These are phyloP conservation scores for Castanea sativa DNA, from an alignment of 306 rosid genomes.

Conservation along the genomic window DNA sequence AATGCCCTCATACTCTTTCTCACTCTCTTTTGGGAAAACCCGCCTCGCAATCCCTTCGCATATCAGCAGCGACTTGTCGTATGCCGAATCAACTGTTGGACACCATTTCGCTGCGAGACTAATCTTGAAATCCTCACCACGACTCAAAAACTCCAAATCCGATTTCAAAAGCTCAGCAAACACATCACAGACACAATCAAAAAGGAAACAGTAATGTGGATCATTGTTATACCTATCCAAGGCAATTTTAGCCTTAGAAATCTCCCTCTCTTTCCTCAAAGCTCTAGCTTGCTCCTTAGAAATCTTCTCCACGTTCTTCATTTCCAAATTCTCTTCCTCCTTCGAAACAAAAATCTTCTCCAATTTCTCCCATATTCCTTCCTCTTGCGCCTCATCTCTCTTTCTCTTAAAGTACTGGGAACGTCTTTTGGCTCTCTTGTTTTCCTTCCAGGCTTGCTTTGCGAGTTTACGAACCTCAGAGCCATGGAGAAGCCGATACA, in stretches of 20 bases:
- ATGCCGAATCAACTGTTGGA: slow-evolving; percentile 4
- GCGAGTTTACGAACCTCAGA: neutral
- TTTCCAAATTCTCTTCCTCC: too few relatives aligned
- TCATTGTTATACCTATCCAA: slow-evolving; percentile 2
- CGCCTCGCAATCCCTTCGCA: slow-evolving; percentile 21
- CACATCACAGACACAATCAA: slow-evolving; percentile 1
- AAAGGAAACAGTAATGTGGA: neutral
- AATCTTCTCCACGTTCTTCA: neutral
- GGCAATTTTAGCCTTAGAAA: slow-evolving; percentile 1
- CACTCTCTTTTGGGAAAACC: neutral
- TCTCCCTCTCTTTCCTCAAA: slow-evolving; percentile 8
- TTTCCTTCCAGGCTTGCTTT: neutral
- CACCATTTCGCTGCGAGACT: slow-evolving; percentile 19
- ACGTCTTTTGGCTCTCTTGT: neutral
- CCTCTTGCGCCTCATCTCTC: neutral
- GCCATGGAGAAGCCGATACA: neutral
- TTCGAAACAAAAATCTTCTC: too few relatives aligned
- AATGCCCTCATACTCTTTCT: neutral
- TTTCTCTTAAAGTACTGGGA: neutral
- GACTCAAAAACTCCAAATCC: neutral
- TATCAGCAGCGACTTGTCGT: neutral
- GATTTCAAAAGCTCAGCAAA: slow-evolving; percentile 10
- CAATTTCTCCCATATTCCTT: too few relatives aligned
- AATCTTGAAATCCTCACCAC: neutral
- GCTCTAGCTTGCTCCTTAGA: slow-evolving; percentile 1